A percentile compares a stretch with the other conserved stretches of the same genome.
Evolutionary conservation across 2,329 filamentous ascomycete species (phyloP).

Genomic region (Tolypocladium ovalisporum): DNA sequence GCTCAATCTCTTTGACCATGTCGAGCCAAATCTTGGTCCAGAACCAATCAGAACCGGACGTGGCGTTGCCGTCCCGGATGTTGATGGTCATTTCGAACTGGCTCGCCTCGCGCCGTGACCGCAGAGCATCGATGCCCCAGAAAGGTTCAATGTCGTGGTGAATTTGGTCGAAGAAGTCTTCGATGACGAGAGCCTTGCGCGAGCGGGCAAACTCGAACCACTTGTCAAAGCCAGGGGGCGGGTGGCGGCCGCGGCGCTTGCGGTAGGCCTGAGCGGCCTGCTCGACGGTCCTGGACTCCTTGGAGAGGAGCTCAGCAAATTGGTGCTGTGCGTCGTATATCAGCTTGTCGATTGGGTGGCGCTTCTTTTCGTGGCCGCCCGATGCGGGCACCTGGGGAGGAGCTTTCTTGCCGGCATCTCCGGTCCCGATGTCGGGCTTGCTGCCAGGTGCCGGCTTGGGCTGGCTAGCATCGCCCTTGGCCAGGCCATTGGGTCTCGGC

Average conservation of each 20-base stretch:
- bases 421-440: neutral
- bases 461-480: neutral
- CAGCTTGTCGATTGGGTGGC: constrained; percentile 42
- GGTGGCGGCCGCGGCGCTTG: constrained; percentile 46
- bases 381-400: neutral
- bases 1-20: constrained; percentile 40
- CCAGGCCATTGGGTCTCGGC: neutral
- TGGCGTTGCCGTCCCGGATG: constrained; percentile 41
- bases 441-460: neutral
- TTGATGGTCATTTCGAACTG: constrained; percentile 53
- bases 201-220: constrained; percentile 48
- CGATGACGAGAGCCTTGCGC: constrained; percentile 43
- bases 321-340: constrained; percentile 32
- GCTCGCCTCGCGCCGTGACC: constrained; percentile 39
- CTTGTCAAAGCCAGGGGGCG: constrained; percentile 49
- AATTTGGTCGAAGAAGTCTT: constrained; percentile 55
- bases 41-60: constrained; percentile 41
- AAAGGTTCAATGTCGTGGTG: constrained; percentile 50
- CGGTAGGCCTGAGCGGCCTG: constrained; percentile 49
- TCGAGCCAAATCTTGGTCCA: constrained; percentile 47
- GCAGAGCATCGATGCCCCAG: constrained; percentile 38
- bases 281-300: constrained; percentile 37
- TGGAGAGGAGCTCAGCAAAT: constrained; percentile 27
- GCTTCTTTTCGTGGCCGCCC: constrained; percentile 1
- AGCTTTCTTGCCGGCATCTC: neutral